Evolutionary conservation across 1,284 basidiomycete species (phyloP).

Genomic region (Ustilago cynodontis): DNA sequence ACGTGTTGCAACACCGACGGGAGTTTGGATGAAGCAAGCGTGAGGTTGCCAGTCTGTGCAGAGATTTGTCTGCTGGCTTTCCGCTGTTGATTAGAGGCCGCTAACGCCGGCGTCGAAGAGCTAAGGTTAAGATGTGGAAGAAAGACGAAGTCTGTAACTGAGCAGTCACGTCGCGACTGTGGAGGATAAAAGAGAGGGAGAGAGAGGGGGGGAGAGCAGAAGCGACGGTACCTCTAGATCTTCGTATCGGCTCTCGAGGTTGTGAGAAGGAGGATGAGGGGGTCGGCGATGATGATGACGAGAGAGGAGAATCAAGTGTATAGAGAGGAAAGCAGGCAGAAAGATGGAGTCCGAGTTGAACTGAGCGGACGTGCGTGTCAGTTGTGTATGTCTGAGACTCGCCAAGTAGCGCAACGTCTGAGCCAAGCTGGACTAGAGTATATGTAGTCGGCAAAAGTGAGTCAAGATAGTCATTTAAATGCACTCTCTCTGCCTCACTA

Average conservation of each 20-base stretch:
- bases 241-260: too few species aligned
- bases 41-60: too few species aligned
- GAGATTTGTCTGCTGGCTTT: background rate
- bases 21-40: background rate
- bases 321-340: background rate
- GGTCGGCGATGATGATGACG: background rate
- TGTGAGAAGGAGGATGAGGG: background rate
- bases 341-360: constrained; percentile 3
- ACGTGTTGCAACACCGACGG: background rate
- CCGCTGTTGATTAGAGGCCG: background rate
- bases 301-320: background rate
- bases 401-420: background rate
- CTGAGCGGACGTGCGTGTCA: background rate
- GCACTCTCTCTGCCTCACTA: background rate
- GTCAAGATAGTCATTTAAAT: background rate
- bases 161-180: background rate
- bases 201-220: background rate
- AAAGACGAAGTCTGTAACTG: background rate
- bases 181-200: background rate
- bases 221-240: background rate
- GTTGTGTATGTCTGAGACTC: background rate
- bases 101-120: constrained; percentile 8
- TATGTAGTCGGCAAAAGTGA: background rate
- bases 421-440: too few species aligned
- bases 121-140: background rate